phyloP scores from a whole-genome alignment of 1,284 basidiomycete genomes.

The Bjerkandera adusta region DNA sequence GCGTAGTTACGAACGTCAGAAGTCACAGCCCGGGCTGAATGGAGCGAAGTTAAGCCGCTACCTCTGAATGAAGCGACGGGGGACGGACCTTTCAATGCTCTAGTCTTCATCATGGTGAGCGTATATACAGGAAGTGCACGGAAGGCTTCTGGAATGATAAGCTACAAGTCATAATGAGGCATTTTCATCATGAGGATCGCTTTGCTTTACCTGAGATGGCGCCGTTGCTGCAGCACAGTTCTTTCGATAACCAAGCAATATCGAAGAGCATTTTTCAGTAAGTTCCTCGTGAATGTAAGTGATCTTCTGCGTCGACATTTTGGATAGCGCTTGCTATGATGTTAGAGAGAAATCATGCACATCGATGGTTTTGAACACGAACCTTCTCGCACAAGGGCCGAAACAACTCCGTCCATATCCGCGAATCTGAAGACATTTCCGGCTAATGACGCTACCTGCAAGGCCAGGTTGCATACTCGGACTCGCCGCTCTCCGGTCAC shows the following conservation, averaged over 20 bases:
- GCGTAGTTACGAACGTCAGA: constrained; percentile 92
- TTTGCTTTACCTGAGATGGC: constrained; percentile 70
- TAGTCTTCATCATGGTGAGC: constrained; percentile 86
- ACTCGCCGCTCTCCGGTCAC: constrained; percentile 81
- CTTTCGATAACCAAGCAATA: constrained; percentile 86
- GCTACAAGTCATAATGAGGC: constrained; percentile 38
- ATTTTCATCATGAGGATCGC: neutral
- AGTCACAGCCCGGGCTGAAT: constrained; percentile 79
- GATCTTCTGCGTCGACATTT: constrained; percentile 62
- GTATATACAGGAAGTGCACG: constrained; percentile 86
- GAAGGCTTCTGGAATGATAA: constrained; percentile 95
- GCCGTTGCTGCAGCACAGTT: constrained; percentile 87
- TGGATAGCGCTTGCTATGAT: constrained; percentile 58
- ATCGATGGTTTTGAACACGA: constrained; percentile 20
- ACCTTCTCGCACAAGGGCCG: constrained; percentile 82
- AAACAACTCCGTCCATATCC: constrained; percentile 86
- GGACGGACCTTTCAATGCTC: constrained; percentile 81
- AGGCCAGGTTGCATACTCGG: constrained; percentile 80
- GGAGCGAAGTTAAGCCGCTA: neutral
- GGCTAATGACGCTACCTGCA: constrained; percentile 81
- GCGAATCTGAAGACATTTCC: constrained; percentile 93
- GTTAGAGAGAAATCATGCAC: neutral
- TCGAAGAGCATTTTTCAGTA: constrained; percentile 82
- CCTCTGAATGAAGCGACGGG: constrained; percentile 7
- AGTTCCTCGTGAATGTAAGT: constrained; percentile 81